Percentiles rank a stretch among this genome's conserved stretches.
Conservation (phyloP, 78 protist genomes). For the Bodo saltans region DNA sequence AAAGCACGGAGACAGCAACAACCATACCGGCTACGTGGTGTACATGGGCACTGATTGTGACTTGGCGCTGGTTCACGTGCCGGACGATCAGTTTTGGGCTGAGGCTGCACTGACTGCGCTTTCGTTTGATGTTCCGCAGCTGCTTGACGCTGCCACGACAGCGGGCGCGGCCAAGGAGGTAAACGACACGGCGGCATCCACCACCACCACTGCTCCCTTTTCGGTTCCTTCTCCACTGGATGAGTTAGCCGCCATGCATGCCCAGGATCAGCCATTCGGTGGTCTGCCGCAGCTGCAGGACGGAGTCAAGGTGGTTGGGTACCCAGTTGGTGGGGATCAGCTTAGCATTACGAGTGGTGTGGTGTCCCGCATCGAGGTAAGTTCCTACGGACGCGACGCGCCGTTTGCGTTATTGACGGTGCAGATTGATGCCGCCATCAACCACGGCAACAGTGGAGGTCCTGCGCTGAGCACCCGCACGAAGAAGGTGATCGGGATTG, state of each 20-base stretch:
- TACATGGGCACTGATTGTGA: slow-evolving; percentile 55
- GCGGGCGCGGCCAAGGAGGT: not conserved
- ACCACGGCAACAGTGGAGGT: slow-evolving; percentile 77
- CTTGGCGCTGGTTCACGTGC: slow-evolving; percentile 55
- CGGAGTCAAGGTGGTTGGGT: slow-evolving; percentile 66
- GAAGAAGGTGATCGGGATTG: slow-evolving; percentile 60
- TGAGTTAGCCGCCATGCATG: no score
- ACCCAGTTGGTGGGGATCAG: slow-evolving; percentile 70
- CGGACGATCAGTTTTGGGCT: slow-evolving; percentile 50
- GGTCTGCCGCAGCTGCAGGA: slow-evolving; percentile 63
- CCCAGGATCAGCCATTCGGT: no score
- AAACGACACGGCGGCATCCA: not conserved
- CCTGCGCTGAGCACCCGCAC: slow-evolving; percentile 44
- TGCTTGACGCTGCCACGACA: not conserved
- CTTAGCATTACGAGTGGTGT: slow-evolving; percentile 63
- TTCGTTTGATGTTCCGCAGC: not conserved
- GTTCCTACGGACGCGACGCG: slow-evolving; percentile 37
- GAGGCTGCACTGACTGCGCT: no score
- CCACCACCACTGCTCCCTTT: no score
- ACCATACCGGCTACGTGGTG: slow-evolving; percentile 42
- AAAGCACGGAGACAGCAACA: slow-evolving; percentile 56
- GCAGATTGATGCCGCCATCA: slow-evolving; percentile 79
- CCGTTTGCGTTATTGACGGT: slow-evolving; percentile 45
- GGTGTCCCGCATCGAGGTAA: slow-evolving; percentile 62
- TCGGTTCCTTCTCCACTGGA: no score